Base-by-base conservation (phyloP, 176 grass and related monocot genomes). In the Oryza meridionalis region DNA sequence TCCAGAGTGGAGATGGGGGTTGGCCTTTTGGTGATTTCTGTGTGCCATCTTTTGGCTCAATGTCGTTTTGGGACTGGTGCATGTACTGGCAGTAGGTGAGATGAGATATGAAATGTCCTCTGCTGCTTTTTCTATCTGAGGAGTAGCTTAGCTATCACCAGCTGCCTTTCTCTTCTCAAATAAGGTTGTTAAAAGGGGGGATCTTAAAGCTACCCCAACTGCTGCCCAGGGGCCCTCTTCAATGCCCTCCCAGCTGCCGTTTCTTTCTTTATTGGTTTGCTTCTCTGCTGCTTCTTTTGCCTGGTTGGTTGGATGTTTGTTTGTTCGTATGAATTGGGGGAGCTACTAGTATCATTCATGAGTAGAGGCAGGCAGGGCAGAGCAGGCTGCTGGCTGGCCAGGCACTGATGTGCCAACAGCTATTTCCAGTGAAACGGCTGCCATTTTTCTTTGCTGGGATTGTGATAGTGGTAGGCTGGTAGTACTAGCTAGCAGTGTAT, bases 231-330 rank as follows among this genome's bases (percentile, higher is more conserved):
- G 65, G 44, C 44, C 43, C 29, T 31, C 24, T 79, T 62, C 73
- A 65, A 78, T 65, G 21, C 29, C 13, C 37, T 8, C 17, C 4
- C 35, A 22, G 29, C 72, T 69, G 62, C 64, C 8, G 40, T 9
- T 81, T 72, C 65, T 81, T 81, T 67, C 73, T 90, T 74, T 83
- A 61, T 81, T 86, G 47, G 77, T 67, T 59, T 50, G 27, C 7
- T 40, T 8, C 22, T 16, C 72, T 84, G 46, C 33, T 61, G 64
- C 65, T 70, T 59, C 49, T 61, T 85, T 85, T 46, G 51, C 74
- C 9, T 76, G 10, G 70, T 75, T 66, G 58, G 37, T 50, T 83
- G 17, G 27, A 16, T 68, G 62, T 67, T 55, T 40, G 33, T 82
- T 59, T 70, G 43, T 67, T 67, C 31, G 45, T 68, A 42, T 55